These are phyloP conservation scores for Suhomyces sp. DNA, from an alignment of 805 yeast genomes.

Conservation along the genomic window DNA sequence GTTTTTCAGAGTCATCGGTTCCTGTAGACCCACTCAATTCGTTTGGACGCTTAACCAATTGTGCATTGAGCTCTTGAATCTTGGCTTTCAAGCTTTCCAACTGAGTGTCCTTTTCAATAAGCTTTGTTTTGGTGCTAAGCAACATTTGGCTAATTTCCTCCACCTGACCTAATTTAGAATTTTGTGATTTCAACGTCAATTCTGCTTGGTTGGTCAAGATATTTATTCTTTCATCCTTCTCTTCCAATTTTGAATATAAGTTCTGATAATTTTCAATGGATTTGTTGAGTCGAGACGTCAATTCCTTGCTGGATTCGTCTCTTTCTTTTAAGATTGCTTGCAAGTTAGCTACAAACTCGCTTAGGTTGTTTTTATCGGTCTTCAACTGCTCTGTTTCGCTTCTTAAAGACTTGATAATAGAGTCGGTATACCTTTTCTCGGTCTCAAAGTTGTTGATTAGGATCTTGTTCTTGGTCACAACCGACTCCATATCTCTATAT, in stretches of 20 bases:
- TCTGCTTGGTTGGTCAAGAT: slow-evolving; percentile 57
- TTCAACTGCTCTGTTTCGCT: slow-evolving; percentile 51
- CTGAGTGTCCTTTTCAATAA: slow-evolving; percentile 38
- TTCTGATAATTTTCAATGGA: slow-evolving; percentile 47
- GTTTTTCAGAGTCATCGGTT: slow-evolving; percentile 8
- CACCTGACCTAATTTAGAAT: slow-evolving; percentile 55
- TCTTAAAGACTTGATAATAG: slow-evolving; percentile 49
- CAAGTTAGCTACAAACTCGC: slow-evolving; percentile 54
- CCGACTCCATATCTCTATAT: slow-evolving; percentile 49
- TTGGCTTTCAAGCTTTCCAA: slow-evolving; percentile 40
- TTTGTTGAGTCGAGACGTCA: slow-evolving; percentile 46
- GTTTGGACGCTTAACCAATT: slow-evolving; percentile 5
- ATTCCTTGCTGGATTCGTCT: slow-evolving; percentile 47
- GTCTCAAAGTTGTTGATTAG: slow-evolving; percentile 49
- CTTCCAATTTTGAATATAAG: slow-evolving; percentile 46
- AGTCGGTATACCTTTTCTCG: slow-evolving; percentile 51
- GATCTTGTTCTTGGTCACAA: slow-evolving; percentile 41
- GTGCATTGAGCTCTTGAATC: slow-evolving; percentile 17
- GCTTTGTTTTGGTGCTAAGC: slow-evolving; percentile 36
- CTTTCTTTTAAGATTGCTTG: slow-evolving; percentile 64
- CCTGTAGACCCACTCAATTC: background rate
- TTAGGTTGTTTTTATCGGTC: slow-evolving; percentile 59
- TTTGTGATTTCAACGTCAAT: slow-evolving; percentile 49
- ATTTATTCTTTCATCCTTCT: slow-evolving; percentile 52
- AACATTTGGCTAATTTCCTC: slow-evolving; percentile 51